A percentile compares a stretch with the other conserved stretches of the same genome.
Evolutionary conservation across 768 basidiomycete species (phyloP).

Genomic region (Tulasnella sp.): DNA sequence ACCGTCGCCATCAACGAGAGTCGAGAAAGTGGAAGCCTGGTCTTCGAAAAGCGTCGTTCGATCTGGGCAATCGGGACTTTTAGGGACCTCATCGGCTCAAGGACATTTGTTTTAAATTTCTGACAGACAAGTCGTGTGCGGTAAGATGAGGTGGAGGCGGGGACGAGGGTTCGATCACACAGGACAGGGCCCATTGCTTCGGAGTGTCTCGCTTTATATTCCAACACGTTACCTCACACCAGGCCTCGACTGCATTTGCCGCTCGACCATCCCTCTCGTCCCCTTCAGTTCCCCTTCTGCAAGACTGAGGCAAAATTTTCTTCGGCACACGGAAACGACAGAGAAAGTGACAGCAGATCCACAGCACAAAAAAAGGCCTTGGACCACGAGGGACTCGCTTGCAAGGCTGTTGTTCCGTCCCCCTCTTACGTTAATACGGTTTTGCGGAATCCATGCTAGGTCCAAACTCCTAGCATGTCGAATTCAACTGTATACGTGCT

Average conservation of each 20-base stretch:
- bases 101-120: background rate
- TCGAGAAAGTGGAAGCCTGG: background rate
- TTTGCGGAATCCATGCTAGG: background rate
- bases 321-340: background rate
- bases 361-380: background rate
- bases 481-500: background rate
- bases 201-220: background rate
- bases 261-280: background rate
- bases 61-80: background rate
- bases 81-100: background rate
- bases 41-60: background rate
- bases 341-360: background rate
- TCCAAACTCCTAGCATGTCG: background rate
- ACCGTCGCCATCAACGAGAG: background rate
- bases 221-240: background rate
- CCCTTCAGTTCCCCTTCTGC: background rate
- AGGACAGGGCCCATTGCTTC: background rate
- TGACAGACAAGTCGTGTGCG: background rate
- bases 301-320: background rate
- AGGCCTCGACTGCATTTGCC: background rate
- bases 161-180: background rate
- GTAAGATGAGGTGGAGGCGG: background rate
- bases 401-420: background rate
- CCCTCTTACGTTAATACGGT: background rate
- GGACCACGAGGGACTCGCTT: background rate